phyloP scores from a whole-genome alignment of 345 rosid genomes.

The Brassica nigra region DNA sequence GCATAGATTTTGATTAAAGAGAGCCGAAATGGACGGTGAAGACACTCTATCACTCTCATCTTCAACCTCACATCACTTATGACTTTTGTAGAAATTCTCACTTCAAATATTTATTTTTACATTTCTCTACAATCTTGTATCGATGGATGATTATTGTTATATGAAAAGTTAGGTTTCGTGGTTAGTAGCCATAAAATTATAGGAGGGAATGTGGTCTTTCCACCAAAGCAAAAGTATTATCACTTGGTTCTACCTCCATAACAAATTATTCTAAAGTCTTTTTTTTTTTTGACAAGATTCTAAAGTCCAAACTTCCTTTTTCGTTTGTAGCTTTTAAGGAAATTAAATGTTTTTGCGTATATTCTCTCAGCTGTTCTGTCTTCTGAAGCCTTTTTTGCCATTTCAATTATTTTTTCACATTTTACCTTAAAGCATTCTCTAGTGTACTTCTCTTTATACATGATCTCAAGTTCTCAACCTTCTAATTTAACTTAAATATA shows the following conservation, averaged over 20 bases:
- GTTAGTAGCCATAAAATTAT: constrained; percentile 26
- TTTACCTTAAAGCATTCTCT: constrained; percentile 1
- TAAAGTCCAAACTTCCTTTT: constrained; percentile 6
- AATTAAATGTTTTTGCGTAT: neutral
- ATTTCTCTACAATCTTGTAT: neutral
- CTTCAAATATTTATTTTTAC: neutral
- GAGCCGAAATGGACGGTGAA: constrained; percentile 21
- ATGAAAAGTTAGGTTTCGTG: constrained; percentile 29
- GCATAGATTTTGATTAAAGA: constrained; percentile 15
- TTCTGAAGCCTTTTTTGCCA: neutral
- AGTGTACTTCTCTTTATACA: neutral
- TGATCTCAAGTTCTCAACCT: neutral
- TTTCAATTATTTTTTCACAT: neutral
- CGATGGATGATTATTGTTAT: constrained; percentile 14
- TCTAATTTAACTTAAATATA: neutral
- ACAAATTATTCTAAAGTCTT: constrained; percentile 2
- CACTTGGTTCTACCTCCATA: constrained; percentile 24
- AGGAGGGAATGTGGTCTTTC: constrained; percentile 24
- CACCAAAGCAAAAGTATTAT: constrained; percentile 24
- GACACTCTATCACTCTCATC: constrained; percentile 22
- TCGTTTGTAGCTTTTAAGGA: constrained; percentile 18
- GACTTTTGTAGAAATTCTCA: constrained; percentile 6
- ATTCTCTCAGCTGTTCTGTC: neutral
- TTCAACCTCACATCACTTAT: constrained; percentile 8
- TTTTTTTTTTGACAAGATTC: no score